phyloP scores from a whole-genome alignment of 441 rosid genomes.

The Gossypium davidsonii region DNA sequence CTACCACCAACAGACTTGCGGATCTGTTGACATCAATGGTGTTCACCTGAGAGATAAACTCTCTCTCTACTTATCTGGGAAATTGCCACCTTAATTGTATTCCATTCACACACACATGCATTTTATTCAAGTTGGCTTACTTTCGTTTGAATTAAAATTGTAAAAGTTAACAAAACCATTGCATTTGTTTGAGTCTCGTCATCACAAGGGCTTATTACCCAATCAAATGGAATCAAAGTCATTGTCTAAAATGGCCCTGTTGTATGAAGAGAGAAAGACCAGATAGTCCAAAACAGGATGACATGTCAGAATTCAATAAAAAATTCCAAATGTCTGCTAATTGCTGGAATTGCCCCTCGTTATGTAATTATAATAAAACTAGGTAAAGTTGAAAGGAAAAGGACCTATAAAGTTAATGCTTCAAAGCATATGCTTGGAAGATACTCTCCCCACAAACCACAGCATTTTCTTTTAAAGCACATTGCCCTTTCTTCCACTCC shows the following conservation, averaged over 20 bases:
- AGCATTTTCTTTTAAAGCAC: slow-evolving; percentile 18
- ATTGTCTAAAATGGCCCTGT: not conserved
- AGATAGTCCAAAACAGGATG: slow-evolving; percentile 13
- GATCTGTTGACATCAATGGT: slow-evolving; percentile 32
- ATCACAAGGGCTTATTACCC: not conserved
- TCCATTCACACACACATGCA: not conserved
- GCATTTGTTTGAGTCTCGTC: not conserved
- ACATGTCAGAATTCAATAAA: not conserved
- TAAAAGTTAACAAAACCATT: no score
- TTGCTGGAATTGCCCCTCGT: not conserved
- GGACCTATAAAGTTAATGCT: slow-evolving; percentile 31
- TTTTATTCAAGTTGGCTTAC: not conserved
- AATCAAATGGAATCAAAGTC: not conserved
- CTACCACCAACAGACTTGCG: slow-evolving; percentile 39
- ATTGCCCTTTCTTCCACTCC: slow-evolving; percentile 12
- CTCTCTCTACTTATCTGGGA: slow-evolving; percentile 34
- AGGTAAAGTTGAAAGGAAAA: slow-evolving; percentile 3
- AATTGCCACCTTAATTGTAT: slow-evolving; percentile 22
- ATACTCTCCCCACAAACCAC: slow-evolving; percentile 27
- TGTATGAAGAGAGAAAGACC: not conserved
- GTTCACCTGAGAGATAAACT: slow-evolving; percentile 41
- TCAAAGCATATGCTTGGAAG: slow-evolving; percentile 47
- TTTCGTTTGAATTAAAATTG: not conserved
- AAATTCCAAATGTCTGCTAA: not conserved
- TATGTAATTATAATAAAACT: slow-evolving; percentile 7